Percentiles rank a stretch among this genome's conserved stretches.
These are phyloP conservation scores for Cymbopogon citratus DNA, from an alignment of 176 grass and related monocot species.

Conservation along the genomic window DNA sequence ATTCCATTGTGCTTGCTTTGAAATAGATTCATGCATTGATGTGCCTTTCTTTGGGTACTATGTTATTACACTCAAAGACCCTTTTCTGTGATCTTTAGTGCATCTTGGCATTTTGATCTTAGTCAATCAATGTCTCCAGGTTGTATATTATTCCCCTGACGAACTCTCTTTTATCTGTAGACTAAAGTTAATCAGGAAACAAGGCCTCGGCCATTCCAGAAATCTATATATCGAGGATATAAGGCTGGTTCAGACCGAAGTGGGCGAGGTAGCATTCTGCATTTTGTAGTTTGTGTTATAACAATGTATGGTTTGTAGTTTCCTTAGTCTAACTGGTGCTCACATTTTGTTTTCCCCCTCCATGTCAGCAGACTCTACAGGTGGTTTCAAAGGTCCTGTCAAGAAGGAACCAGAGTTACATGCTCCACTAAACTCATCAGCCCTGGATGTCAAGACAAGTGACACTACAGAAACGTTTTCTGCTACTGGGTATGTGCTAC, in stretches of 20 bases:
- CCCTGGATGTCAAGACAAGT: slow-evolving; percentile 26
- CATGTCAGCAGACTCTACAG: slow-evolving; percentile 17
- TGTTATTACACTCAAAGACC: neutral
- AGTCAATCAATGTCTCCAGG: neutral
- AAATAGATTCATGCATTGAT: neutral
- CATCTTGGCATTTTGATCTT: neutral
- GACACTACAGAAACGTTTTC: slow-evolving; percentile 32
- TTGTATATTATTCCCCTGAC: neutral
- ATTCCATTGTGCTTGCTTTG: neutral
- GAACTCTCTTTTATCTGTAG: slow-evolving; percentile 28
- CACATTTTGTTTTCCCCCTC: neutral
- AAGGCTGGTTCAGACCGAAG: slow-evolving; percentile 46
- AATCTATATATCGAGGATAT: slow-evolving; percentile 32
- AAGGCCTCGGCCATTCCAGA: slow-evolving; percentile 43
- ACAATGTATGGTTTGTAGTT: neutral
- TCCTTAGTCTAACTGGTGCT: neutral
- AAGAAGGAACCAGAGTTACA: slow-evolving; percentile 51
- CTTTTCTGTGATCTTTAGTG: neutral
- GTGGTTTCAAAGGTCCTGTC: slow-evolving; percentile 29
- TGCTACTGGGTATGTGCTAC: slow-evolving; percentile 27
- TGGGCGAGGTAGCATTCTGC: slow-evolving; percentile 40
- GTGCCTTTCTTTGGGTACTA: neutral
- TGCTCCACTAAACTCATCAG: slow-evolving; percentile 20
- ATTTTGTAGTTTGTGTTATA: slow-evolving; percentile 1
- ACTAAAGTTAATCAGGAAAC: slow-evolving; percentile 48